Conservation (phyloP, 2,329 filamentous ascomycete genomes). For the Aureobasidium sp. region DNA sequence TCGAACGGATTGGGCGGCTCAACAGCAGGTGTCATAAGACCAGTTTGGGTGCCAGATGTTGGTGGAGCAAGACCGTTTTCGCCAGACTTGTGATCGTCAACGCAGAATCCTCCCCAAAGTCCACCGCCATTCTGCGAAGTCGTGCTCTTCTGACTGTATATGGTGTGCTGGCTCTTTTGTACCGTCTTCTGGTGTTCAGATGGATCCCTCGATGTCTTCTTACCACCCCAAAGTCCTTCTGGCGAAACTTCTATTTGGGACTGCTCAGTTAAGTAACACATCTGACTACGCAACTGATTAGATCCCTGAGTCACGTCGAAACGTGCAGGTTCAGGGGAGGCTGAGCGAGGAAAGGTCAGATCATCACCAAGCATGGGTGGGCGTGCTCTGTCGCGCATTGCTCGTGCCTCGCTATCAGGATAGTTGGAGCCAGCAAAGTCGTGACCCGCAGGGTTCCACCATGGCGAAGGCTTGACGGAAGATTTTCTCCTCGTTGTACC, state of each 20-base stretch:
- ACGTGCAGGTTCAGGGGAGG: constrained; percentile 74
- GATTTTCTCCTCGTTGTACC: constrained; percentile 22
- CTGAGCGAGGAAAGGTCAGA: constrained; percentile 70
- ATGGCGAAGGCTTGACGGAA: constrained; percentile 21
- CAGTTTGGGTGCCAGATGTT: constrained; percentile 28
- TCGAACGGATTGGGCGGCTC: constrained; percentile 35
- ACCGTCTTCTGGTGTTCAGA: background rate
- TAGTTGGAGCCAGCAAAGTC: constrained; percentile 16
- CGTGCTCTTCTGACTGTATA: constrained; percentile 15
- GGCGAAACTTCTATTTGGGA: constrained; percentile 29
- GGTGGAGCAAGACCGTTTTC: constrained; percentile 31
- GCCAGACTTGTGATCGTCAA: constrained; percentile 28
- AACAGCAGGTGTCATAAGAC: constrained; percentile 39
- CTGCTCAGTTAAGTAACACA: constrained; percentile 43
- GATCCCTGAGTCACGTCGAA: constrained; percentile 66
- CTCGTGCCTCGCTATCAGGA: constrained; percentile 37
- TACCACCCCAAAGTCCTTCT: constrained; percentile 14
- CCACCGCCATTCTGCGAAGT: constrained; percentile 31
- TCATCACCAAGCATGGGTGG: constrained; percentile 86
- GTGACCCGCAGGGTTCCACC: constrained; percentile 30
- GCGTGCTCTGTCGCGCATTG: constrained; percentile 50
- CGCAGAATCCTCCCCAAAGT: constrained; percentile 70
- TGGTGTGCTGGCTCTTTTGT: constrained; percentile 2
- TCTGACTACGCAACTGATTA: constrained; percentile 39
- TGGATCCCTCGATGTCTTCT: background rate